Base-by-base conservation (phyloP, 2,329 filamentous ascomycete genomes). In the Penicillium decumbens region DNA sequence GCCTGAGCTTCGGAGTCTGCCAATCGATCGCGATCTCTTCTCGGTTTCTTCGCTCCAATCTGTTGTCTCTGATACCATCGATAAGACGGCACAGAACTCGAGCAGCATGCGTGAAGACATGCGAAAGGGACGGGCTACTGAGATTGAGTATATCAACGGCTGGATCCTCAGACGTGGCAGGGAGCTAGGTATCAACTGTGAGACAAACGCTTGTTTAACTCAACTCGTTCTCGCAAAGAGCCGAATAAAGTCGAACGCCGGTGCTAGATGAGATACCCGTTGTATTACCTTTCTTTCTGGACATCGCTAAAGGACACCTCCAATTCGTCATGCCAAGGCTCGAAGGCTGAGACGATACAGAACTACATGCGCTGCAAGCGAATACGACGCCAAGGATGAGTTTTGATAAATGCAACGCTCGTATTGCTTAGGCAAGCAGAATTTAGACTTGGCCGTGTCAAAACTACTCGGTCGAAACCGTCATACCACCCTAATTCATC, bases 101-200 rank as follows among this genome's bases (percentile, higher is more conserved):
- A 57, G 55, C 18, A 57, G 55, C 37, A 57, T 57, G 55, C 55
- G 55, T 12, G 55, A 57, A 35, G 55, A 57, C 39, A 32, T 57
- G 7, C 28, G 42, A 13, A 57, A 57, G 25, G 47, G 52, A 0
- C 43, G 55, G 6, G 42, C 30, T 5, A 55, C 52, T 10, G 55
- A 57, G 27, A 53, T 57, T 44, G 50, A 57, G 13, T 55, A 51
- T 27, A 55, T 57, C 13, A 57, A 57, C 49, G 52, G 52, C 12
- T 57, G 55, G 55, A 50, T 57, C 25, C 23, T 57, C 15, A 40
- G 48, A 15, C 47, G 45, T 7, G 55, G 41, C 8, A 50, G 27
- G 33, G 50, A 53, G 13, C 29, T 57, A 32, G 50, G 50, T 3
- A 49, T 57, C 43, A 27, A 46, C 9, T 57, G 55, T 45, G 39